Percentiles rank a stretch among this genome's conserved stretches.
These are phyloP conservation scores for Aureobasidium sp. DNA, from an alignment of 2,329 filamentous ascomycete genomes.

Conservation along the genomic window DNA sequence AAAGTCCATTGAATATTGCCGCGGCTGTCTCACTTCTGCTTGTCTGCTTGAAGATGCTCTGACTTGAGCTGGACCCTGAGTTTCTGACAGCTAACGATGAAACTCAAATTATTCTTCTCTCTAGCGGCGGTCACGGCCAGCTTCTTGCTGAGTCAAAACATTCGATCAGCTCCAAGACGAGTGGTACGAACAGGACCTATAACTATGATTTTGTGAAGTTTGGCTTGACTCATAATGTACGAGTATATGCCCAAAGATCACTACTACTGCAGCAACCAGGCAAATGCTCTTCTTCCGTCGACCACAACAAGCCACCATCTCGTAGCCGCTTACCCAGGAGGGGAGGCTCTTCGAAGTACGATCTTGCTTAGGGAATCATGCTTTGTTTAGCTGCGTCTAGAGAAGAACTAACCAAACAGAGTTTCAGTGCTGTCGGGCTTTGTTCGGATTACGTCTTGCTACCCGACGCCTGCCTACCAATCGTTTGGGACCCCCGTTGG, in stretches of 20 bases:
- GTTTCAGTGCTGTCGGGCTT: conserved; percentile 1
- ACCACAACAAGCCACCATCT: not conserved
- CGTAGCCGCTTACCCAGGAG: not conserved
- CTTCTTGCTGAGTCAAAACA: not conserved
- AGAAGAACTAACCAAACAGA: not conserved
- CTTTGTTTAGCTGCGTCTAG: not conserved
- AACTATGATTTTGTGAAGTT: too few relatives aligned
- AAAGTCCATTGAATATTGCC: not conserved
- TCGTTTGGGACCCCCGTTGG: not conserved
- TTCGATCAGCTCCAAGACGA: too few relatives aligned
- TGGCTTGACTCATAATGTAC: too few relatives aligned
- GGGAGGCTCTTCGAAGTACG: not conserved
- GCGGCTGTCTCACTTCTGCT: not conserved
- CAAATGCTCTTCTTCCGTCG: too few relatives aligned
- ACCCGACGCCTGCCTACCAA: not conserved
- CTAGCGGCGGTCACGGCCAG: not conserved
- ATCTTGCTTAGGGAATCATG: not conserved
- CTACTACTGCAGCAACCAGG: too few relatives aligned
- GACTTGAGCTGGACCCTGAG: not conserved
- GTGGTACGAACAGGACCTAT: too few relatives aligned
- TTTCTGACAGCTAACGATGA: conserved; percentile 1
- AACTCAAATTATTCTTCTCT: conserved; percentile 1
- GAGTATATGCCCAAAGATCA: too few relatives aligned
- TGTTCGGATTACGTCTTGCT: not conserved
- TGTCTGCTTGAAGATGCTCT: too few relatives aligned